These are phyloP conservation scores for Senna tora DNA, from an alignment of 306 rosid genomes.

Conservation along the genomic window DNA sequence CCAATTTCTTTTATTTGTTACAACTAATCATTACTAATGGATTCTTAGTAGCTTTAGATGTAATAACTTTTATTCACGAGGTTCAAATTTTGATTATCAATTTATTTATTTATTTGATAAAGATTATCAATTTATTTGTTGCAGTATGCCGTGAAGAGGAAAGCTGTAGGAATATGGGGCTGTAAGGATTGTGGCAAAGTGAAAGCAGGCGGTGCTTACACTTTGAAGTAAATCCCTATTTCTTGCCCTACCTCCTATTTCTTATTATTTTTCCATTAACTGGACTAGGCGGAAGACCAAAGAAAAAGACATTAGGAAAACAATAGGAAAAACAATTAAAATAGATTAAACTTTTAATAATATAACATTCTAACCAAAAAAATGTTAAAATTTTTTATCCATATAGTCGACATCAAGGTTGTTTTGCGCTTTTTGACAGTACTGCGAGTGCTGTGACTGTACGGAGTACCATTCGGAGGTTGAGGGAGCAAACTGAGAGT, in stretches of 20 bases:
- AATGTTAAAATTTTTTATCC: no score
- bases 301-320: no score
- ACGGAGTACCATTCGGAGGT: conserved; percentile 65
- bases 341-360: no score
- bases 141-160: conserved; percentile 59
- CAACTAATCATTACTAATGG: background rate
- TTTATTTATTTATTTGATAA: no score
- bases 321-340: no score
- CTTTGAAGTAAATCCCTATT: conserved; percentile 46
- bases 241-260: background rate
- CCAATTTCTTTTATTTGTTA: background rate
- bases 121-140: conserved; percentile 4
- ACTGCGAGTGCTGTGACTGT: conserved; percentile 91
- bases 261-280: no score
- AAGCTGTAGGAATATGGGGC: conserved; percentile 59
- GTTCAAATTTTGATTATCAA: background rate
- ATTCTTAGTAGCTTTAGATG: background rate
- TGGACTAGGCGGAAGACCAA: no score
- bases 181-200: conserved; percentile 63
- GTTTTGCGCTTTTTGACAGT: conserved; percentile 42
- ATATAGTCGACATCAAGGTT: no score
- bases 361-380: no score
- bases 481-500: conserved; percentile 60
- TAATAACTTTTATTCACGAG: background rate
- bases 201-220: conserved; percentile 59